Conservation (phyloP, 495 filamentous ascomycete genomes). For the Saxophila tyrrhenica region DNA sequence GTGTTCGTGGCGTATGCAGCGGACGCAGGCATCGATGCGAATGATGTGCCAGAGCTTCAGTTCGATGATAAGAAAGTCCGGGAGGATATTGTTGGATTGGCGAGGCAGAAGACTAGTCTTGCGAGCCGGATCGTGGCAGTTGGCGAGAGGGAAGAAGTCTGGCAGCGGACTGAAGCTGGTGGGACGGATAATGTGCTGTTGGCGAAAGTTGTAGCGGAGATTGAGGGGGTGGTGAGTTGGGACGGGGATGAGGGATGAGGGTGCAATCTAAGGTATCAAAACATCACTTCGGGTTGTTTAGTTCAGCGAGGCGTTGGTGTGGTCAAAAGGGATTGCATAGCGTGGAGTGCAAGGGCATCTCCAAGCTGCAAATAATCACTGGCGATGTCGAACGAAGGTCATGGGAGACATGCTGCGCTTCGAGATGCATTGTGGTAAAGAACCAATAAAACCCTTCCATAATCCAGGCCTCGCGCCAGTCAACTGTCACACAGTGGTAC, state of each 20-base stretch:
- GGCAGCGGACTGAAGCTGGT: slow-evolving; percentile 21
- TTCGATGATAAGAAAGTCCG: slow-evolving; percentile 60
- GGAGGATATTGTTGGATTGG: slow-evolving; percentile 68
- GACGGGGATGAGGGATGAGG: slow-evolving; percentile 1
- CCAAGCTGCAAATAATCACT: too few species aligned
- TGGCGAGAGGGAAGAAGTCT: slow-evolving; percentile 55
- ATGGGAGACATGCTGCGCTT: too few species aligned
- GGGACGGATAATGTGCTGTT: slow-evolving; percentile 1
- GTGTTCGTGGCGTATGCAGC: slow-evolving; percentile 48
- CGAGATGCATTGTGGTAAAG: too few species aligned
- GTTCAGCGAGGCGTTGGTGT: background rate
- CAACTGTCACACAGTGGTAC: too few species aligned
- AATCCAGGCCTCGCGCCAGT: too few species aligned
- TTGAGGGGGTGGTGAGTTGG: background rate
- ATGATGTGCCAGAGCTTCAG: slow-evolving; percentile 52
- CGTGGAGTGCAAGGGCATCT: too few species aligned
- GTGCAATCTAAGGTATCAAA: too few species aligned
- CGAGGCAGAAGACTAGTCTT: slow-evolving; percentile 43
- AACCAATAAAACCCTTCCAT: too few species aligned
- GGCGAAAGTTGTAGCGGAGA: slow-evolving; percentile 2
- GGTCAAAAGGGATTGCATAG: background rate
- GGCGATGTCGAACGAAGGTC: too few species aligned
- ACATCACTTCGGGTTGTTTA: background rate
- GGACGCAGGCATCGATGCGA: slow-evolving; percentile 44
- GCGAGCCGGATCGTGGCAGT: slow-evolving; percentile 60